phyloP scores from a whole-genome alignment of 1,284 basidiomycete species.

The Tilletia setariae region DNA sequence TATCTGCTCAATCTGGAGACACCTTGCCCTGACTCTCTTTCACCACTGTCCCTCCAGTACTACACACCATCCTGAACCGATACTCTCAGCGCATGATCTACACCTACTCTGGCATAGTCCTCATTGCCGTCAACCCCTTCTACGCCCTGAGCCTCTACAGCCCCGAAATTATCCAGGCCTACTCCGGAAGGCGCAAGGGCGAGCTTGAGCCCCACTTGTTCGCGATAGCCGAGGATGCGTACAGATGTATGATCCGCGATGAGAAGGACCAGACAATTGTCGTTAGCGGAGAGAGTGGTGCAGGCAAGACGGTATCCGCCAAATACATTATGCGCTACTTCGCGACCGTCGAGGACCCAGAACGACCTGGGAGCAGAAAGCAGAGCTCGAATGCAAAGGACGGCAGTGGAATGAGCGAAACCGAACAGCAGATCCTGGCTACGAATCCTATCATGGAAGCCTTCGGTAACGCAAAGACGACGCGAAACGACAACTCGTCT shows the following conservation, averaged over 20 bases:
- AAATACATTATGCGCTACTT: slow-evolving; percentile 99
- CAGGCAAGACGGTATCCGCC: slow-evolving; percentile 97
- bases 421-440: slow-evolving; percentile 92
- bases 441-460: slow-evolving; percentile 99
- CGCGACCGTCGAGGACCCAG: slow-evolving; percentile 89
- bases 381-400: slow-evolving; percentile 3
- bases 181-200: slow-evolving; percentile 84
- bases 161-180: slow-evolving; percentile 94
- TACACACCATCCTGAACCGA: slow-evolving; percentile 93
- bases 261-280: slow-evolving; percentile 97
- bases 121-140: slow-evolving; percentile 98
- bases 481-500: slow-evolving; percentile 97
- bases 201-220: slow-evolving; percentile 97
- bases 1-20: no score
- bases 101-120: slow-evolving; percentile 94
- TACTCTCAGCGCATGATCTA: slow-evolving; percentile 97
- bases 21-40: neutral
- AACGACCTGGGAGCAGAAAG: slow-evolving; percentile 54
- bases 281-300: slow-evolving; percentile 89
- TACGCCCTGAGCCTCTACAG: slow-evolving; percentile 71
- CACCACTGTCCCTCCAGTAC: slow-evolving; percentile 61
- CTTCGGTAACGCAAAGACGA: slow-evolving; percentile 99
- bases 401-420: slow-evolving; percentile 71
- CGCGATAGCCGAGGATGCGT: slow-evolving; percentile 98
- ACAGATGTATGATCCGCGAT: slow-evolving; percentile 94